Evolutionary conservation across 2,329 filamentous ascomycete genomes (phyloP).

Genomic region (Incumbomyces delicatus): DNA sequence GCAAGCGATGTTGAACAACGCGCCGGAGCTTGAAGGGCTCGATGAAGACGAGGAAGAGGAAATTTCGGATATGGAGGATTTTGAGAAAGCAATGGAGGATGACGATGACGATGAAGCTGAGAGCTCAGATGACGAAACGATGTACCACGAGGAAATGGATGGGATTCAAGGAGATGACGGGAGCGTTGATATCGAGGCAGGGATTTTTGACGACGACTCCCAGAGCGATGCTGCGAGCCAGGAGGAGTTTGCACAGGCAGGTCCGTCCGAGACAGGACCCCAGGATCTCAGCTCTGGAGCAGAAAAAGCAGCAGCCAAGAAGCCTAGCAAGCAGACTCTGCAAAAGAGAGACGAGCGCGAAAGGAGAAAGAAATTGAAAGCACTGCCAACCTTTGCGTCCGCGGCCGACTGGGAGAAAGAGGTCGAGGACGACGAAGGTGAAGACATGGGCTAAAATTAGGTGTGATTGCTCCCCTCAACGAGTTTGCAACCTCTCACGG

Average conservation of each 20-base stretch:
- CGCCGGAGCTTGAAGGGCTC: conserved; percentile 64
- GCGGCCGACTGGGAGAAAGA: conserved; percentile 87
- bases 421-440: conserved; percentile 60
- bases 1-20: conserved; percentile 76
- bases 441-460: conserved; percentile 13
- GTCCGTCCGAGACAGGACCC: conserved; percentile 28
- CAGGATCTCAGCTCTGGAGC: conserved; percentile 26
- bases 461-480: not conserved
- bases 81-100: conserved; percentile 35
- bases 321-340: conserved; percentile 30
- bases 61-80: conserved; percentile 38
- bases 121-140: conserved; percentile 31
- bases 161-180: conserved; percentile 24
- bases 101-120: conserved; percentile 23
- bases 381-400: conserved; percentile 84
- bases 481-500: no score
- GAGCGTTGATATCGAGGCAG: conserved; percentile 20
- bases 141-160: conserved; percentile 36
- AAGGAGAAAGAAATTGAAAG: conserved; percentile 66
- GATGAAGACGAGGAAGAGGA: conserved; percentile 50
- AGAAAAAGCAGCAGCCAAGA: conserved; percentile 26
- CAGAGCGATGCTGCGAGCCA: conserved; percentile 39
- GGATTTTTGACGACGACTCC: conserved; percentile 32
- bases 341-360: conserved; percentile 29
- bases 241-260: conserved; percentile 40